Percentiles rank a stretch among this genome's conserved stretches.
phyloP scores from a whole-genome alignment of 202 grass and related monocot genomes.

The Bolboschoenoplectus hybrid region DNA sequence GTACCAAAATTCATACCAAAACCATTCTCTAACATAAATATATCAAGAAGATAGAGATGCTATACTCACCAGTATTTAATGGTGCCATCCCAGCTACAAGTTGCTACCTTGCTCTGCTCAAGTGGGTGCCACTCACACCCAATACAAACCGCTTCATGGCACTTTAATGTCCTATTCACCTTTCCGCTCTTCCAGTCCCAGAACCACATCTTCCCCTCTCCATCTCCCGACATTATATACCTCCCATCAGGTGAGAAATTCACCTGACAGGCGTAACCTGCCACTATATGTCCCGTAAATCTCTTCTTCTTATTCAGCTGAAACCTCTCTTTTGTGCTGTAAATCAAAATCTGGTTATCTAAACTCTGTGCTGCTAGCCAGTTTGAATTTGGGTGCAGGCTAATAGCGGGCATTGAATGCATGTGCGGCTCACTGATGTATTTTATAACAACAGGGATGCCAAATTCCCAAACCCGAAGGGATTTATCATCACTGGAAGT shows the following conservation, averaged over 20 bases:
- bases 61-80: constrained; percentile 98
- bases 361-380: constrained; percentile 95
- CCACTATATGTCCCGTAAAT: constrained; percentile 92
- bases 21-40: constrained; percentile 33
- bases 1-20: not conserved
- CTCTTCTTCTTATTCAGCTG: constrained; percentile 99
- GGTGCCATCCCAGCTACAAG: constrained; percentile 95
- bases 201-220: constrained; percentile 96
- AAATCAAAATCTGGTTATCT: constrained; percentile 99
- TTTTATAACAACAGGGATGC: constrained; percentile 97
- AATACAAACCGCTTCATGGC: constrained; percentile 92
- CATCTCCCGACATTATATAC: constrained; percentile 93
- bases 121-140: constrained; percentile 97
- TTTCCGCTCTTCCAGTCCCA: constrained; percentile 99
- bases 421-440: constrained; percentile 98
- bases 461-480: constrained; percentile 93
- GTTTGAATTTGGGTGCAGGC: constrained; percentile 87
- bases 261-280: constrained; percentile 96
- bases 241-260: constrained; percentile 96
- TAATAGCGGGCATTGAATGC: constrained; percentile 96
- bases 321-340: constrained; percentile 97
- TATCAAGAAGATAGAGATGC: constrained; percentile 34
- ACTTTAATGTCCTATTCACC: constrained; percentile 80
- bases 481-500: constrained; percentile 96
- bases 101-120: constrained; percentile 96